Conservation (phyloP, 1,284 basidiomycete genomes). For the Rhodotorula sp. region DNA sequence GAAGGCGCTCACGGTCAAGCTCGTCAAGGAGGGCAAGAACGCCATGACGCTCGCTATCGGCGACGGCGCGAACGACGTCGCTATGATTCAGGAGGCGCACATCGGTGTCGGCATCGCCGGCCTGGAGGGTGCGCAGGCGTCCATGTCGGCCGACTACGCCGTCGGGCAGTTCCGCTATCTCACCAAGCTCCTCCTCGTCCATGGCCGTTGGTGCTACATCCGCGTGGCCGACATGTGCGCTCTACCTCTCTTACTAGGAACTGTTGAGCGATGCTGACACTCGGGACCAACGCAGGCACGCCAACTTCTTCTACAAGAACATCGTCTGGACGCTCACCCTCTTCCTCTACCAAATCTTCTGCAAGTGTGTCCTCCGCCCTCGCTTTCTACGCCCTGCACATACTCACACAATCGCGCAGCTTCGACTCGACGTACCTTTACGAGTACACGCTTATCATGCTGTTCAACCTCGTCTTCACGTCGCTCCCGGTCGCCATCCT, state of each 20-base stretch:
- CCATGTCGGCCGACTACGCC: constrained; percentile 98
- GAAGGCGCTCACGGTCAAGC: constrained; percentile 90
- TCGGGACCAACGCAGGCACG: constrained; percentile 69
- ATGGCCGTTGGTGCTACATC: constrained; percentile 95
- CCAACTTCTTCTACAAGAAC: constrained; percentile 98
- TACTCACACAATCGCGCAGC: constrained; percentile 53
- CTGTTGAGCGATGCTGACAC: not conserved
- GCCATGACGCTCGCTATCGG: constrained; percentile 97
- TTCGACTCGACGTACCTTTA: constrained; percentile 95
- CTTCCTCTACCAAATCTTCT: constrained; percentile 93
- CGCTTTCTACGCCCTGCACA: not conserved
- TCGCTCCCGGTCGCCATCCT: constrained; percentile 87
- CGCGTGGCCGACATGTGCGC: constrained; percentile 73
- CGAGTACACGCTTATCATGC: constrained; percentile 88
- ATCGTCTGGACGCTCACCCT: constrained; percentile 87
- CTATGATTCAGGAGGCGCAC: constrained; percentile 98
- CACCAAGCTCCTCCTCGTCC: constrained; percentile 87
- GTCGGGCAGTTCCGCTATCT: constrained; percentile 94
- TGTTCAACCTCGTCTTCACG: constrained; percentile 91
- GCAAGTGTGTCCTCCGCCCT: constrained; percentile 60
- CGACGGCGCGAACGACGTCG: constrained; percentile 90
- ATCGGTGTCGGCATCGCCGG: constrained; percentile 93
- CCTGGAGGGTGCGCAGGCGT: constrained; percentile 94
- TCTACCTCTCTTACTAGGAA: not conserved
- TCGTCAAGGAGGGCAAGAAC: constrained; percentile 91